Percentiles rank a stretch among this genome's conserved stretches.
Evolutionary conservation across 2,329 filamentous ascomycete genomes (phyloP).

Genomic region (Fusarium illudens): DNA sequence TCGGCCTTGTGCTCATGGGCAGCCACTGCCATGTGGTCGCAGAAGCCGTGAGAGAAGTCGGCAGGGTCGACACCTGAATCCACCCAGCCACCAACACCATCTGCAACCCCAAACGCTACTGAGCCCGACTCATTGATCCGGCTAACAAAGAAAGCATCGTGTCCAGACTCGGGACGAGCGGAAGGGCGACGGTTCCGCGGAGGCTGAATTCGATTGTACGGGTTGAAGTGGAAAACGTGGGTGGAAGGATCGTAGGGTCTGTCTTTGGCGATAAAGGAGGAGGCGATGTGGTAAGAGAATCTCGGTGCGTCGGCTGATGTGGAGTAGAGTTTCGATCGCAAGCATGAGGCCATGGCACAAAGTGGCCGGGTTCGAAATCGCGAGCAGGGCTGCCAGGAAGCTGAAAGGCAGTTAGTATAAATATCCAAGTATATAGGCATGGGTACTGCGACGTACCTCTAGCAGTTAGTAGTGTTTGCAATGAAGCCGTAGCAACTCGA

Average conservation of each 20-base stretch:
- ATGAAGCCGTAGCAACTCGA: conserved; percentile 33
- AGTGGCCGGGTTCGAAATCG: conserved; percentile 14
- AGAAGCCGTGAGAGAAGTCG: conserved; percentile 93
- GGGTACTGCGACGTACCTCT: conserved; percentile 29
- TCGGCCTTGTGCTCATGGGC: conserved; percentile 66
- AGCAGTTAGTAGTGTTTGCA: conserved; percentile 26
- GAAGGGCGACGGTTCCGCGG: conserved; percentile 49
- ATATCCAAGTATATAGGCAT: background rate
- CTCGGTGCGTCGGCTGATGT: conserved; percentile 40
- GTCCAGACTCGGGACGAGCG: conserved; percentile 78
- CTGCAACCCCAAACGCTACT: conserved; percentile 87
- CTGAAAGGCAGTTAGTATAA: conserved; percentile 29
- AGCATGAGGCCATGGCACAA: conserved; percentile 27
- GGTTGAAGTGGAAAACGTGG: conserved; percentile 78
- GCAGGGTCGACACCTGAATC: conserved; percentile 93
- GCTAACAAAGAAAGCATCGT: conserved; percentile 95
- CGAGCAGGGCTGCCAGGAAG: conserved; percentile 18
- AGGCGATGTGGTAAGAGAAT: conserved; percentile 75
- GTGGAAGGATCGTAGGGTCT: conserved; percentile 71
- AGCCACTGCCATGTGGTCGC: conserved; percentile 87
- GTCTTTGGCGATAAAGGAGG: conserved; percentile 79
- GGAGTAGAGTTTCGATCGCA: conserved; percentile 37
- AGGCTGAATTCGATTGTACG: conserved; percentile 66
- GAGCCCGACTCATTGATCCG: conserved; percentile 75
- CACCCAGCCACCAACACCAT: conserved; percentile 95